Evolutionary conservation across 371 early-diverging fungal genomes (phyloP).

Genomic region (Dinochytrium kinnereticum): DNA sequence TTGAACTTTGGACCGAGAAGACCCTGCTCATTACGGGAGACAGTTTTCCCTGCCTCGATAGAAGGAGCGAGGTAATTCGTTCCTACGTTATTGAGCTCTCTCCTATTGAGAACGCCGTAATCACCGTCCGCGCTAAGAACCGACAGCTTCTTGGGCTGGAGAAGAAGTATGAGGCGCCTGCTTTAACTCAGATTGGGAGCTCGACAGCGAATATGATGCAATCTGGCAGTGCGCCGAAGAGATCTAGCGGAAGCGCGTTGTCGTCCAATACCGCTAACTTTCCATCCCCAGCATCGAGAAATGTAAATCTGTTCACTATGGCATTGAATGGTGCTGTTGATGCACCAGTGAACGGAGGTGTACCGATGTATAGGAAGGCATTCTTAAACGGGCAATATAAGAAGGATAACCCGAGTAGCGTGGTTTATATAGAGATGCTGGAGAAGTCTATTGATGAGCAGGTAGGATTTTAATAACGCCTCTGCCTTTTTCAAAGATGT

Average conservation of each 20-base stretch:
- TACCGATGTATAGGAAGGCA: slow-evolving; percentile 75
- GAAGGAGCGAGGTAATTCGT: slow-evolving; percentile 64
- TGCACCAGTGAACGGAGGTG: slow-evolving; percentile 87
- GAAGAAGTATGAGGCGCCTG: slow-evolving; percentile 55
- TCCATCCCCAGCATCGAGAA: slow-evolving; percentile 35
- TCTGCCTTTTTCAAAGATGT: not conserved
- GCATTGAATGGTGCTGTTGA: slow-evolving; percentile 82
- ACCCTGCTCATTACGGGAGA: slow-evolving; percentile 70
- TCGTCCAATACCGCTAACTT: not conserved
- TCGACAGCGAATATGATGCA: not conserved
- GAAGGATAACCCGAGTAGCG: slow-evolving; percentile 53
- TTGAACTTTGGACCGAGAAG: slow-evolving; percentile 80
- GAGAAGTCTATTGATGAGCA: slow-evolving; percentile 69
- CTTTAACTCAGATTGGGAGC: not conserved
- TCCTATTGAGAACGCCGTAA: slow-evolving; percentile 81
- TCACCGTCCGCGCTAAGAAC: slow-evolving; percentile 73
- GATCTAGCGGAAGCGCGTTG: slow-evolving; percentile 3
- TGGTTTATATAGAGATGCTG: slow-evolving; percentile 56
- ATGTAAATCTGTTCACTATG: slow-evolving; percentile 80
- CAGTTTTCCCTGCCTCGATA: slow-evolving; percentile 69
- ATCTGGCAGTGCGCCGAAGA: not conserved
- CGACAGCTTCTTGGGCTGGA: slow-evolving; percentile 64
- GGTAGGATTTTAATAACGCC: slow-evolving; percentile 42
- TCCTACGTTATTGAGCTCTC: slow-evolving; percentile 61
- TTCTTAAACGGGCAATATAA: slow-evolving; percentile 62